phyloP scores from a whole-genome alignment of 441 rosid species.

The Eruca vesicaria region DNA sequence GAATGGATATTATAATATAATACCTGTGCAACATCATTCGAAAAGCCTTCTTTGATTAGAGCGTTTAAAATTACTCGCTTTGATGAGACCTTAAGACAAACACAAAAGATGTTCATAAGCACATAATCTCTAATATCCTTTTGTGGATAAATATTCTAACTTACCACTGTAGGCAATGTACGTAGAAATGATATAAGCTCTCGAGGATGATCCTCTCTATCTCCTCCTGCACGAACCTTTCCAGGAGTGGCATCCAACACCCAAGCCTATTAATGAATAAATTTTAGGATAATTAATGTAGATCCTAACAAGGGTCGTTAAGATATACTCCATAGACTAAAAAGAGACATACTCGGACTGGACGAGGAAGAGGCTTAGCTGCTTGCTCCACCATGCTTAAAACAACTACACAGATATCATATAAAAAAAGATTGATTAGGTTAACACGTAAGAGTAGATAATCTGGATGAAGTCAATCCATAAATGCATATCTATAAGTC shows the following conservation, averaged over 20 bases:
- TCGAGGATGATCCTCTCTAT: conserved; percentile 91
- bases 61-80: conserved; percentile 61
- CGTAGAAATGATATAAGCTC: conserved; percentile 74
- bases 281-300: background rate
- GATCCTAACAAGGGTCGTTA: background rate
- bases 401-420: conserved; percentile 62
- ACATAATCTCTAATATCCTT: too few relatives aligned
- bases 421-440: too few relatives aligned
- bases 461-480: background rate
- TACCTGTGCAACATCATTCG: conserved; percentile 81
- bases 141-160: background rate
- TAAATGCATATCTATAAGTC: too few relatives aligned
- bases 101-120: conserved; percentile 1
- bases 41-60: conserved; percentile 78
- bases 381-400: conserved; percentile 98
- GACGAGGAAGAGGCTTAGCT: conserved; percentile 97
- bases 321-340: too few relatives aligned
- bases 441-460: too few relatives aligned
- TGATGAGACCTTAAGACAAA: conserved; percentile 50
- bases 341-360: conserved; percentile 67
- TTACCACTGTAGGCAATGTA: conserved; percentile 72
- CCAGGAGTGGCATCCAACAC: conserved; percentile 98
- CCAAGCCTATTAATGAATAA: conserved; percentile 64
- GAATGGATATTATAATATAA: background rate
- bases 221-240: conserved; percentile 81